phyloP scores from a whole-genome alignment of 441 rosid genomes.

The Rhodomyrtus psidioides region DNA sequence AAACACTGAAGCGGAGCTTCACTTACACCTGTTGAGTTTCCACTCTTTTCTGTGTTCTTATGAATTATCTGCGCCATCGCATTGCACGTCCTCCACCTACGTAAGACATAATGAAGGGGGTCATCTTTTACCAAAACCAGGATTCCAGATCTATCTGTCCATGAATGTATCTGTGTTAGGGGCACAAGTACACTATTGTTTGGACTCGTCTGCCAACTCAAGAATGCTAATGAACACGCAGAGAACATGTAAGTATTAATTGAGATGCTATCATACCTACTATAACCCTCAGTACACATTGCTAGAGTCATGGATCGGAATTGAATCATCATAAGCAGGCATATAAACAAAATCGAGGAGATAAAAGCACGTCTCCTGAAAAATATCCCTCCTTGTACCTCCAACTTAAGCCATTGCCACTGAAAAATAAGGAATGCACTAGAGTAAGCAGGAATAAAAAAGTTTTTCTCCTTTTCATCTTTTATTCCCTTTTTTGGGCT shows the following conservation, averaged over 20 bases:
- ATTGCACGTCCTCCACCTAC: neutral
- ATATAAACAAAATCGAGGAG: neutral
- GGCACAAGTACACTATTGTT: neutral
- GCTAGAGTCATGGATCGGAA: neutral
- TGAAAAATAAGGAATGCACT: neutral
- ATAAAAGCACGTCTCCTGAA: neutral
- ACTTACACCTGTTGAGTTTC: neutral
- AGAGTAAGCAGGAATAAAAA: neutral
- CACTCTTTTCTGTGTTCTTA: neutral
- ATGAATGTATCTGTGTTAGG: neutral
- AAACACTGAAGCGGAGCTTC: neutral
- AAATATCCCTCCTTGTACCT: neutral
- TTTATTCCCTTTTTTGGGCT: neutral
- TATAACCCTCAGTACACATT: neutral
- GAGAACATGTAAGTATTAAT: neutral
- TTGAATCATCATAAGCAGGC: neutral
- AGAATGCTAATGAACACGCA: neutral
- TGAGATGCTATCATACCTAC: neutral
- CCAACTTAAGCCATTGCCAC: neutral
- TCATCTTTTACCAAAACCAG: neutral
- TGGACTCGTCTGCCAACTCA: neutral
- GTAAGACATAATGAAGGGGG: neutral
- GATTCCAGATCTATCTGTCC: neutral
- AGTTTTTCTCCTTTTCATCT: neutral
- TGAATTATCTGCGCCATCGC: neutral